Evolutionary conservation across 2,329 filamentous ascomycete genomes (phyloP).

Genomic region (Trichoderma harzianum): DNA sequence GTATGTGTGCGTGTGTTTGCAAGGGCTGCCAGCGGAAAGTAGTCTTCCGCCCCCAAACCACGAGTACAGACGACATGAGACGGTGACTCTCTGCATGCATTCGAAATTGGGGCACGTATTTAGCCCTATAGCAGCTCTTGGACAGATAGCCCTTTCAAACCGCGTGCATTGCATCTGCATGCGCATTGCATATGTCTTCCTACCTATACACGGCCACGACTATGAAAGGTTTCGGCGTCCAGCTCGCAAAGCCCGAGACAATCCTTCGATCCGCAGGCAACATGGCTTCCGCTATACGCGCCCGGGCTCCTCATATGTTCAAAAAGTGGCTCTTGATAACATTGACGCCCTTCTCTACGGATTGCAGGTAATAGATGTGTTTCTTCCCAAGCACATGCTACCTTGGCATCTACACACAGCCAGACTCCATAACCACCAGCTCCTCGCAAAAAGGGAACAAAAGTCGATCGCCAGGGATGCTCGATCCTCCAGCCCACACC

Average conservation of each 20-base stretch:
- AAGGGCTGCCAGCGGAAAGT: background rate
- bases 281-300: background rate
- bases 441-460: background rate
- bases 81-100: background rate
- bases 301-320: background rate
- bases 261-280: background rate
- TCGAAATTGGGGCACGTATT: background rate
- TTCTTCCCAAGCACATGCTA: background rate
- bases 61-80: background rate
- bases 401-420: background rate
- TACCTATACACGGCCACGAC: background rate
- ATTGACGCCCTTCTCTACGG: background rate
- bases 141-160: background rate
- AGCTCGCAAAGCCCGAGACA: constrained; percentile 9
- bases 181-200: too few relatives aligned
- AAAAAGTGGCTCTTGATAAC: background rate
- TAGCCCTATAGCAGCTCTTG: background rate
- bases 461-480: background rate
- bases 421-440: background rate
- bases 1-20: background rate
- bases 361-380: background rate
- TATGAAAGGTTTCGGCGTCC: background rate
- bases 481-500: background rate
- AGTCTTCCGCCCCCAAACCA: background rate
- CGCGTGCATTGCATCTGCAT: background rate